phyloP scores from a whole-genome alignment of 495 filamentous ascomycete species.

The Cryomyces minteri region DNA sequence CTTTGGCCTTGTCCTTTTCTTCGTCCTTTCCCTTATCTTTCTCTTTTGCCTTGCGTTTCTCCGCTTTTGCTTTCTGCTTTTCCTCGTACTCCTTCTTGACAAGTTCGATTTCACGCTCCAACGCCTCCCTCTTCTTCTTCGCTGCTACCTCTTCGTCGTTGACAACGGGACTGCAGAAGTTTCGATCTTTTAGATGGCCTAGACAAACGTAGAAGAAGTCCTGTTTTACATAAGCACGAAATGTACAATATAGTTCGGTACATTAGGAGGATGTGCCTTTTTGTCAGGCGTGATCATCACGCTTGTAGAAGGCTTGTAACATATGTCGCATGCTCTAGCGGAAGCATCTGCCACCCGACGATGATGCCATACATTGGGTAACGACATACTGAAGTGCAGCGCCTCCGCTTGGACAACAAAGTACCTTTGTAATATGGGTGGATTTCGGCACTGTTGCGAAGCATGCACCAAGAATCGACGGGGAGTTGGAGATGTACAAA shows the following conservation, averaged over 20 bases:
- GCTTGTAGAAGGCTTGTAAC: conserved; percentile 71
- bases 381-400: conserved; percentile 23
- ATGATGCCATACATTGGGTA: conserved; percentile 71
- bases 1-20: conserved; percentile 9
- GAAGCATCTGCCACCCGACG: conserved; percentile 74
- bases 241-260: not conserved
- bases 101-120: conserved; percentile 27
- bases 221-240: conserved; percentile 23
- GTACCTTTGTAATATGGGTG: too few relatives aligned
- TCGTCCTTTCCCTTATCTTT: conserved; percentile 17
- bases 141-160: conserved; percentile 51
- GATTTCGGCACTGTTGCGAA: too few relatives aligned
- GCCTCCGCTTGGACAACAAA: too few relatives aligned
- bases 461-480: too few relatives aligned
- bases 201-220: conserved; percentile 91
- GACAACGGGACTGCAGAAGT: conserved; percentile 65
- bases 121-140: conserved; percentile 28
- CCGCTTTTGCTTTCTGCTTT: conserved; percentile 56
- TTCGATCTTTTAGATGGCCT: conserved; percentile 63
- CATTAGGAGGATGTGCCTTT: conserved; percentile 35
- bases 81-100: conserved; percentile 77
- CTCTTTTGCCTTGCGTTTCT: conserved; percentile 29
- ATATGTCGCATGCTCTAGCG: conserved; percentile 72
- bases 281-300: conserved; percentile 83
- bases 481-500: too few relatives aligned